Percentiles rank a stretch among this genome's conserved stretches.
Conservation (phyloP, 176 grass and related monocot species). For the Bolboschoenus planiculmis region DNA sequence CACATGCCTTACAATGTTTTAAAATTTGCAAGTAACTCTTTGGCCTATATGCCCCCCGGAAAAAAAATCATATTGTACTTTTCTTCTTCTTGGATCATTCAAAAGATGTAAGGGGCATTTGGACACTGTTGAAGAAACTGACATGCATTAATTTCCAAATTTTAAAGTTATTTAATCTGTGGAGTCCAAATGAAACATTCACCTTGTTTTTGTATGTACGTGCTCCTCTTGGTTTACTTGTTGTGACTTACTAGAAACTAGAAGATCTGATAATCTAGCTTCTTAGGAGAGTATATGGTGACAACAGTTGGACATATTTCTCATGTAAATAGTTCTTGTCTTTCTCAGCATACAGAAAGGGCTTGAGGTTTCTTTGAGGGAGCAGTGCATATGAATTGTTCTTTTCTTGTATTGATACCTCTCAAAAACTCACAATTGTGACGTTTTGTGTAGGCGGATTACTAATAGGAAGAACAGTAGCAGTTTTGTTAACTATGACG, state of each 20-base stretch:
- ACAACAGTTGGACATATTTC: not conserved
- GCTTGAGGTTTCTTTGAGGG: not conserved
- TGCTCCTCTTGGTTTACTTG: not conserved
- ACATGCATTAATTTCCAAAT: not conserved
- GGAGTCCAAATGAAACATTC: not conserved
- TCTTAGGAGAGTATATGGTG: not conserved
- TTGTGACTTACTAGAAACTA: not conserved
- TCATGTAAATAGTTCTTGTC: not conserved
- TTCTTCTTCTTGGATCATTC: not conserved
- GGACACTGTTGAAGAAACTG: too few species aligned
- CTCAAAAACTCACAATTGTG: not conserved
- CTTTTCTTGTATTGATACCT: not conserved
- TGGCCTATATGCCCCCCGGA: not conserved
- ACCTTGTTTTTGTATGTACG: not conserved
- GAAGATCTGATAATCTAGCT: not conserved
- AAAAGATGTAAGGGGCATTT: not conserved
- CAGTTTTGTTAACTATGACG: constrained; percentile 62
- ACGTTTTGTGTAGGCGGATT: constrained; percentile 51
- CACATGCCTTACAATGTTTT: not conserved
- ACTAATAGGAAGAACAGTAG: constrained; percentile 71
- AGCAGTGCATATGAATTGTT: not conserved
- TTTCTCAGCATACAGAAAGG: not conserved
- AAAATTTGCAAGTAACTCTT: not conserved
- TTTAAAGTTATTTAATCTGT: not conserved
- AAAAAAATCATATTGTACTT: not conserved